Conservation (phyloP, 2,329 filamentous ascomycete species). For the Fusarium sp. region DNA sequence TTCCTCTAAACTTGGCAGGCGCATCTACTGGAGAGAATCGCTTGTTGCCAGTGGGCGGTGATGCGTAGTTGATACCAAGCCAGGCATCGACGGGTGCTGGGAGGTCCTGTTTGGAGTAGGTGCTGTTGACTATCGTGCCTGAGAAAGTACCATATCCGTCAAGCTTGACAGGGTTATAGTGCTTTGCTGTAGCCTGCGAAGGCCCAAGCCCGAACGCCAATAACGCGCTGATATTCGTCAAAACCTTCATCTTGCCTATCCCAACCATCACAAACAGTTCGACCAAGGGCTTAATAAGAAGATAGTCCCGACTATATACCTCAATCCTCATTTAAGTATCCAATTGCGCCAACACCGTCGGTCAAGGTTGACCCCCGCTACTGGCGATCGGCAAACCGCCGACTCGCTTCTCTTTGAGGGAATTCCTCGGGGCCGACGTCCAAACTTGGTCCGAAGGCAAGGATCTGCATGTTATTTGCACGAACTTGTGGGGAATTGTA, state of each 20-base stretch:
- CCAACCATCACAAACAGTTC: background rate
- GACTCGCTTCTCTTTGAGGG: background rate
- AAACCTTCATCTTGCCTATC: conserved; percentile 23
- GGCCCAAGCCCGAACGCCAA: conserved; percentile 23
- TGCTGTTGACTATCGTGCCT: conserved; percentile 33
- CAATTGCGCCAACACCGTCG: background rate
- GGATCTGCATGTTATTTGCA: conserved; percentile 3
- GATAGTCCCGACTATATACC: background rate
- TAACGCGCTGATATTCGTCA: conserved; percentile 21
- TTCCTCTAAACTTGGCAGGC: conserved; percentile 55
- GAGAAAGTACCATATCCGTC: conserved; percentile 36
- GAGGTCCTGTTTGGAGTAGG: conserved; percentile 17
- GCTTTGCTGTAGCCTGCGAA: conserved; percentile 5
- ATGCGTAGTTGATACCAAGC: conserved; percentile 61
- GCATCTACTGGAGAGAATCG: conserved; percentile 56
- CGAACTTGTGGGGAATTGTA: conserved; percentile 14
- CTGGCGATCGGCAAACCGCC: background rate
- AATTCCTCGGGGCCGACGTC: background rate
- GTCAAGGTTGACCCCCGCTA: background rate
- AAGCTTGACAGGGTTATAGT: conserved; percentile 27
- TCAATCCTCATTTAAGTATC: background rate
- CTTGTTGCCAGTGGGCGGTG: conserved; percentile 53
- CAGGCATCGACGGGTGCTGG: conserved; percentile 56
- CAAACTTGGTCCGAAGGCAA: background rate
- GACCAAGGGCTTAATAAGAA: fast-evolving